Evolutionary conservation across 805 yeast genomes (phyloP), one percentile per base, ranked within the genome.

Genomic region (Cyberlindnera lachancei): DNA sequence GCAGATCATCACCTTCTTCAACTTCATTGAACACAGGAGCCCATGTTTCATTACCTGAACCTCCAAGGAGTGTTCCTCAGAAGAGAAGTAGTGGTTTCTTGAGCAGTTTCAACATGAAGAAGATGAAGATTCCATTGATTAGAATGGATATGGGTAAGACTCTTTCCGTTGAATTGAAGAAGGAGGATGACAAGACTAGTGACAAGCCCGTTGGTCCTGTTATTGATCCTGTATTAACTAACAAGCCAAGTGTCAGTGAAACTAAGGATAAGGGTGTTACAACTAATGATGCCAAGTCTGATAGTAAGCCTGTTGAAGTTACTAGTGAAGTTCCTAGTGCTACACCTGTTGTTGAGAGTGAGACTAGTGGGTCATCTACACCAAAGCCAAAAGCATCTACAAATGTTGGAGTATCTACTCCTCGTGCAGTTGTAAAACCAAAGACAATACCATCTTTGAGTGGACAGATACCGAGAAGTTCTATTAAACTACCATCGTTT

Each of bases 41-140:
- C n/a, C n/a, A n/a, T n/a, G n/a, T n/a, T n/a, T n/a, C n/a, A n/a
- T n/a, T n/a, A n/a, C n/a, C n/a, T n/a, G n/a, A n/a, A n/a, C n/a
- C 17, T 18, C 13, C 27, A n/a, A 32, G 23, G 16, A 12, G 34
- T n/a, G 12, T 27, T n/a, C 32, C 46, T n/a, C 33, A 27, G 31
- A 46, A 48, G 42, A 40, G 52, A 27, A 36, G 38, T 13, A 41
- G 37, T 39, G 50, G 44, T 32, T 35, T 37, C 5, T 27, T 50
- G 22, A 37, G 44, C 6, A 40, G 31, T 18, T 46, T 50, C 30
- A 44, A 42, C 7, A 33, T 43, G 21, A 51, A 51, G 38, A 51
- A 42, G 35, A 44, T 41, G 14, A 51, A 44, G 30, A 46, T 51
- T 15, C 44, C 53, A 10, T 32, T 51, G 35, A 51, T 51, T 28